A percentile compares a stretch with the other conserved stretches of the same genome.
Conservation (phyloP, 495 filamentous ascomycete species). For the Tetracladium setigerum region DNA sequence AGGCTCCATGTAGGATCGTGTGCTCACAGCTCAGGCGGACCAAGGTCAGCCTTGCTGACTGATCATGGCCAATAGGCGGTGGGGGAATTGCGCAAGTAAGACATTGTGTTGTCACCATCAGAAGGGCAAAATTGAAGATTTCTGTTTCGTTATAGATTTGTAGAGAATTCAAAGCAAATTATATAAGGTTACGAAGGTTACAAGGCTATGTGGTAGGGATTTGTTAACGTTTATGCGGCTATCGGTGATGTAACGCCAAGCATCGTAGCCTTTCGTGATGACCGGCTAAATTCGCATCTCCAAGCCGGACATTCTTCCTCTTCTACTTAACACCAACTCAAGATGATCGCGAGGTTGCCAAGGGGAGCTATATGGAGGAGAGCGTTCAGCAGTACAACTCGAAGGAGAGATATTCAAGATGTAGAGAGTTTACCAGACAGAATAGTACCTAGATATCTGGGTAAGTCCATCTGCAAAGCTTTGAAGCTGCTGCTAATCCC, state of each 20-base stretch:
- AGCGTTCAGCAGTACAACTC: constrained; percentile 13
- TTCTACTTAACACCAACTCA: background rate
- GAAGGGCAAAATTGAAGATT: too few species aligned
- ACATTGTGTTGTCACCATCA: too few species aligned
- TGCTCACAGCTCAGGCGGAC: too few species aligned
- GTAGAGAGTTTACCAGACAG: constrained; percentile 16
- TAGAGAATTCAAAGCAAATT: too few species aligned
- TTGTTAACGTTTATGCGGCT: too few species aligned
- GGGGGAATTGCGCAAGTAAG: too few species aligned
- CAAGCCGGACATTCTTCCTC: background rate
- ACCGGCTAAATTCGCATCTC: background rate
- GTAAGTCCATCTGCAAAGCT: constrained; percentile 1
- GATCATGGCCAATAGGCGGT: too few species aligned
- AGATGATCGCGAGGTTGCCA: constrained; percentile 11
- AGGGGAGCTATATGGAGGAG: constrained; percentile 6
- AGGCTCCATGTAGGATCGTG: too few species aligned
- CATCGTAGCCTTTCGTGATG: background rate
- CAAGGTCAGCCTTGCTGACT: too few species aligned
- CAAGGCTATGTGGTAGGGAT: too few species aligned
- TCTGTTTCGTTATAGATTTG: too few species aligned
- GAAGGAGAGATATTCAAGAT: constrained; percentile 16
- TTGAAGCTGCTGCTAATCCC: constrained; percentile 4
- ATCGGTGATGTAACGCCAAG: background rate
- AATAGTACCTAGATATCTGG: constrained; percentile 21
- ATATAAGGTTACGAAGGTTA: too few species aligned